A percentile compares a stretch with the other conserved stretches of the same genome.
These are phyloP conservation scores for Lentinus tigrinus DNA, from an alignment of 768 basidiomycete genomes.

Conservation along the genomic window DNA sequence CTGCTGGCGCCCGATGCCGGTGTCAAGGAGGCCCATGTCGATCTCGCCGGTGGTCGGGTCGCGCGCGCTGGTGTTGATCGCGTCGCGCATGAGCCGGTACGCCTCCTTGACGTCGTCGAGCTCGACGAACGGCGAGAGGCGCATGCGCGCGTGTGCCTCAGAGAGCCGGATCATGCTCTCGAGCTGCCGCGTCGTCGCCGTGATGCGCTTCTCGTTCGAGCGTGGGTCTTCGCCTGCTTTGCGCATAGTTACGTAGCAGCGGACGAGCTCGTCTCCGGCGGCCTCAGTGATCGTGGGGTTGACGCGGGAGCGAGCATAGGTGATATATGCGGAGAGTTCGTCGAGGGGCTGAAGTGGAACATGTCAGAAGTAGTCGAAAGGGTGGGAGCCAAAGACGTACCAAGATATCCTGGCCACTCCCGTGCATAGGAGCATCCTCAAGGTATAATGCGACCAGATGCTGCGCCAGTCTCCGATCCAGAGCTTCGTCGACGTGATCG, in stretches of 20 bases:
- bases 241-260: conserved; percentile 91
- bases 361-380: background rate
- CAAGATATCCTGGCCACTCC: conserved; percentile 66
- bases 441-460: conserved; percentile 93
- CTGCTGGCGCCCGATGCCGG: conserved; percentile 87
- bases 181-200: conserved; percentile 95
- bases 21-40: conserved; percentile 93
- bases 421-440: conserved; percentile 78
- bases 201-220: conserved; percentile 88
- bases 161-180: conserved; percentile 96
- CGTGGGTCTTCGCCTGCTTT: conserved; percentile 89
- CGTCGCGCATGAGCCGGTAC: conserved; percentile 92
- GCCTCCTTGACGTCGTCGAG: conserved; percentile 88
- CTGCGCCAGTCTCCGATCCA: conserved; percentile 85
- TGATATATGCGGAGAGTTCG: conserved; percentile 91
- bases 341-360: conserved; percentile 66
- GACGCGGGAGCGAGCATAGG: conserved; percentile 84
- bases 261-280: conserved; percentile 81
- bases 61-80: conserved; percentile 91
- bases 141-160: conserved; percentile 97
- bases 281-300: conserved; percentile 85
- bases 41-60: conserved; percentile 97
- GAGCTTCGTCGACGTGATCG: conserved; percentile 87
- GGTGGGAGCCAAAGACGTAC: conserved; percentile 43
- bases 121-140: conserved; percentile 86